Base-by-base conservation (phyloP, 805 yeast species). In the Wickerhamiella allomyrinae region DNA sequence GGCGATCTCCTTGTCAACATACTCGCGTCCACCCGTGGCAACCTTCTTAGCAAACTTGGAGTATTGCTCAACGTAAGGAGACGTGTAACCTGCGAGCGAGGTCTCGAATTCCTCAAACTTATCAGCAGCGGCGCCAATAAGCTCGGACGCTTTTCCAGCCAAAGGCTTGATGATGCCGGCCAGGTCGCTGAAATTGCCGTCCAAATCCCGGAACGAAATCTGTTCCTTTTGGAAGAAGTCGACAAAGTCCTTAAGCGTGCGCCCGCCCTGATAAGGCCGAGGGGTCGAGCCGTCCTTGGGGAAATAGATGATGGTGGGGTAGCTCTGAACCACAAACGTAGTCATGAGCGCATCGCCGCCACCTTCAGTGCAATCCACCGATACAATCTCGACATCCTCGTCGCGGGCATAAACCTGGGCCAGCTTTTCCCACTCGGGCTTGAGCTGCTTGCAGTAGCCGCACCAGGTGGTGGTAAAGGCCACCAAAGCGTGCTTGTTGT, bases 401-500 rank as follows among this genome's bases (percentile, higher is more conserved):
- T 60, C 69, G 17, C 49, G 50, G 35, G 60, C 68, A 37, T 70
- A 69, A 2, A 69, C 59, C n/a, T 59, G 54, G 5, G 81, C 77
- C 40, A 76, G 58, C 39, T 59, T 47, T 35, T 65, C 69, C 63
- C 74, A 73, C 8, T 57, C 58, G 2, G 80, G 79, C 44, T 66
- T 62, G 49, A 77, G 59, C 15, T 61, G 57, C 56, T 70, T 65
- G 60, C 83, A 77, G 53, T 71, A 69, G 17, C 65, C 69, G 55
- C 83, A 76, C 77, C 79, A 71, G 31, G 65, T 46, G 15, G 79
- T 74, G 5, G 81, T 71, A 51, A 79, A 71, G 2, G 73, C 67
- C 19, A 79, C 67, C 29, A 79, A 55, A 0, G 67, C 64, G 41
- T 56, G 44, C 46, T 59, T 60, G 22, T 54, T 55, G 29, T 62